Conservation (phyloP, 345 rosid species). For the Sonneratia caseolaris region DNA sequence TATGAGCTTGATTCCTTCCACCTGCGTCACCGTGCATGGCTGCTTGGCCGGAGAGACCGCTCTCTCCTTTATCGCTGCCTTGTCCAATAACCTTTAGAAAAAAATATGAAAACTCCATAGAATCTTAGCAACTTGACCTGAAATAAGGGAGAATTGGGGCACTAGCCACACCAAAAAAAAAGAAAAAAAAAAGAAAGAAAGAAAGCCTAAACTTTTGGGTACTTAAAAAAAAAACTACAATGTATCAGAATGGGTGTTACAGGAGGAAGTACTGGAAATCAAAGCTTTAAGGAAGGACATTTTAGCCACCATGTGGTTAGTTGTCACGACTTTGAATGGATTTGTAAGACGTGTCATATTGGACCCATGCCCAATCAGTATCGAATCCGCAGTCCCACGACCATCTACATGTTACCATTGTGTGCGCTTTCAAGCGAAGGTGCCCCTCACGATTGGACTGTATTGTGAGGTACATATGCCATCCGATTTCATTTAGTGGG, state of each 20-base stretch:
- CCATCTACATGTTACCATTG: no score
- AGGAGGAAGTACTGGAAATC: not conserved
- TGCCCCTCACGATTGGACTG: not conserved
- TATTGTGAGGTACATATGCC: not conserved
- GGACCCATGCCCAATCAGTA: no score
- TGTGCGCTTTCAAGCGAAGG: not conserved
- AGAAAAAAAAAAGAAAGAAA: no score
- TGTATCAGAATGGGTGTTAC: no score
- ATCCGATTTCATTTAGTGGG: not conserved
- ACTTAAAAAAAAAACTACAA: no score
- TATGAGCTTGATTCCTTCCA: slow-evolving; percentile 67
- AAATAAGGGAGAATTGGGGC: no score
- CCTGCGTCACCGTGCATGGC: slow-evolving; percentile 75
- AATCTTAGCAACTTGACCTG: not conserved
- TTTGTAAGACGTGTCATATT: no score
- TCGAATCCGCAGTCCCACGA: no score
- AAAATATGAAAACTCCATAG: not conserved
- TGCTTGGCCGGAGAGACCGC: slow-evolving; percentile 7
- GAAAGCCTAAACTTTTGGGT: no score
- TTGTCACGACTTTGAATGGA: no score
- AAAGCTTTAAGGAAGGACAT: not conserved
- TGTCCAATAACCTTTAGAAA: slow-evolving; percentile 62
- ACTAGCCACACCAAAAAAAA: no score
- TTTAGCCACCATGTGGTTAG: no score
- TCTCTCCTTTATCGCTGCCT: slow-evolving; percentile 59